These are phyloP conservation scores for Salvia splendens DNA, from an alignment of 257 asterid species.

Conservation along the genomic window DNA sequence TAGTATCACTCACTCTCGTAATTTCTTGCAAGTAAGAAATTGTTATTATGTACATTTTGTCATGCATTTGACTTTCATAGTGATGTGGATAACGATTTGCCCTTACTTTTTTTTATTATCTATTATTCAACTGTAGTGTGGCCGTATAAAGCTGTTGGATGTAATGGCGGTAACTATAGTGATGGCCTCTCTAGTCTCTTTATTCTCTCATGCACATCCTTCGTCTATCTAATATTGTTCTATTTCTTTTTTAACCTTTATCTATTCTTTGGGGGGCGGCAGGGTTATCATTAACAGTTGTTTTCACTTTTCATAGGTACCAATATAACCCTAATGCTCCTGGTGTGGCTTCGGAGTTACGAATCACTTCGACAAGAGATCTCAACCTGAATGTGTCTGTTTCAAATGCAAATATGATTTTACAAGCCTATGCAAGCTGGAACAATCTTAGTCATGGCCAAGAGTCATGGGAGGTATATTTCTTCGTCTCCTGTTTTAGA, in stretches of 20 bases:
- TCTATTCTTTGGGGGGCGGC: background rate
- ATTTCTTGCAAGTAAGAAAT: constrained; percentile 7
- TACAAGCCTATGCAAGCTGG: constrained; percentile 99
- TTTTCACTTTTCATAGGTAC: constrained; percentile 52
- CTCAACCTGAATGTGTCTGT: constrained; percentile 81
- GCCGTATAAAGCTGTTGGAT: background rate
- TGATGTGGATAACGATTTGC: constrained; percentile 9
- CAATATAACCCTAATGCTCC: constrained; percentile 71
- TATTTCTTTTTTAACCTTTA: background rate
- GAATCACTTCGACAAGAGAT: constrained; percentile 71
- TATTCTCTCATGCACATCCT: constrained; percentile 2
- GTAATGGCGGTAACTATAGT: constrained; percentile 3
- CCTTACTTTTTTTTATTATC: constrained; percentile 11
- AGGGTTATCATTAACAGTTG: constrained; percentile 24
- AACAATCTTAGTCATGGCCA: constrained; percentile 61
- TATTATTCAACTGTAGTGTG: background rate
- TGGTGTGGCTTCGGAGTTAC: constrained; percentile 82
- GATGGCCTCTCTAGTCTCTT: constrained; percentile 9
- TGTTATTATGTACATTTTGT: background rate
- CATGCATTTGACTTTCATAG: background rate
- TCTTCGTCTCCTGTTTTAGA: constrained; percentile 23
- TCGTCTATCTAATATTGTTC: background rate
- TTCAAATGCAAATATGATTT: constrained; percentile 81
- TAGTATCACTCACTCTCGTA: background rate
- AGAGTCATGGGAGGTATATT: constrained; percentile 52